Evolutionary conservation across 2,329 filamentous ascomycete species (phyloP).

Genomic region (Onygena corvina): DNA sequence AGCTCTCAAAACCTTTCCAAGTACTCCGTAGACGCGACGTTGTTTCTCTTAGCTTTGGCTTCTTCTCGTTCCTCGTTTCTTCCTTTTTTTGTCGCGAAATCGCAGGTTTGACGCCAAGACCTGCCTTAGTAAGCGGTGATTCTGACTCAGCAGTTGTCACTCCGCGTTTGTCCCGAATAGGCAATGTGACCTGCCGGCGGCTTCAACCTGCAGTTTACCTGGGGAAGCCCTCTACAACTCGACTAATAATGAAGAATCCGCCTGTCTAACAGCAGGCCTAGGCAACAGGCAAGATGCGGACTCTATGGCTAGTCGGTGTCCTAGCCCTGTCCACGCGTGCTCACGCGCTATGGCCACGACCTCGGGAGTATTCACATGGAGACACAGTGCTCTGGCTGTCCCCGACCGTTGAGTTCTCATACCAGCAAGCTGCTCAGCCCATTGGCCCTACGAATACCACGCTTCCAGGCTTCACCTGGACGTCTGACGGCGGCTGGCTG

Average conservation of each 20-base stretch:
- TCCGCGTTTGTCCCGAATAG: background rate
- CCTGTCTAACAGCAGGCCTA: no score
- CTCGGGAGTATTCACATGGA: slow-evolving; percentile 12
- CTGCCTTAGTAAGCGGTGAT: background rate
- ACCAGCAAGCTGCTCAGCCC: background rate
- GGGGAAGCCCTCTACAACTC: no score
- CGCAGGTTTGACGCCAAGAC: background rate
- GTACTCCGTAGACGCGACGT: background rate
- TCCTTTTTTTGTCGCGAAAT: background rate
- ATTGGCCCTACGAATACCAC: background rate
- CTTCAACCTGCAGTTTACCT: background rate
- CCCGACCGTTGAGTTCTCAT: slow-evolving; percentile 11
- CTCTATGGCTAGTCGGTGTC: background rate
- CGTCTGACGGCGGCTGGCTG: background rate
- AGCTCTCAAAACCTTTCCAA: no score
- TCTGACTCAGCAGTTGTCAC: no score
- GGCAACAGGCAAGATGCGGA: background rate
- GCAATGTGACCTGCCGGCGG: background rate
- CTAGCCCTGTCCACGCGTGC: background rate
- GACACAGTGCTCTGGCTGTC: slow-evolving; percentile 13
- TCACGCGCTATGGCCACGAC: slow-evolving; percentile 14
- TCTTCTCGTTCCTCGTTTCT: background rate
- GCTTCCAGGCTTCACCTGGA: background rate
- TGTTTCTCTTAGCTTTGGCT: background rate
- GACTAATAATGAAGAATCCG: no score